Evolutionary conservation across 345 rosid genomes (phyloP).

Genomic region (Acer saccharum): DNA sequence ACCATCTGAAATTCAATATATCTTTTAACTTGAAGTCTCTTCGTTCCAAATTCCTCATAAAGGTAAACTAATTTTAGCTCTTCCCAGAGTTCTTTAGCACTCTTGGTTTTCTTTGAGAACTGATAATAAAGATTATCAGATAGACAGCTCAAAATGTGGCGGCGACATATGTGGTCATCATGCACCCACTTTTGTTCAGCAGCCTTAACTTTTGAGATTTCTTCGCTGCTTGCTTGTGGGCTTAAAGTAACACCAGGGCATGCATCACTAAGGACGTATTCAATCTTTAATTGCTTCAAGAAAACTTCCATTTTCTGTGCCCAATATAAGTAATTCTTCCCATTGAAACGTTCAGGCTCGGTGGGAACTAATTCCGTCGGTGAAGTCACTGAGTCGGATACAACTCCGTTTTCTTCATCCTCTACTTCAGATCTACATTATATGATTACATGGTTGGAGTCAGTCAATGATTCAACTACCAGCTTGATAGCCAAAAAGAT

Average conservation of each 20-base stretch:
- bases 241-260: slow-evolving; percentile 36
- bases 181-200: slow-evolving; percentile 51
- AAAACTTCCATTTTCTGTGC: slow-evolving; percentile 59
- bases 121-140: slow-evolving; percentile 65
- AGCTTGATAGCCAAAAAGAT: slow-evolving; percentile 3
- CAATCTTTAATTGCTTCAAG: slow-evolving; percentile 65
- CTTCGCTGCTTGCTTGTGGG: slow-evolving; percentile 35
- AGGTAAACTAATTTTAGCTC: slow-evolving; percentile 70
- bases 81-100: slow-evolving; percentile 85
- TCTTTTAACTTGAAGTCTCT: slow-evolving; percentile 67
- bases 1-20: slow-evolving; percentile 75
- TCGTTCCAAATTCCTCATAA: slow-evolving; percentile 57
- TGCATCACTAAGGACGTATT: slow-evolving; percentile 63
- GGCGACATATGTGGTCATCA: slow-evolving; percentile 71
- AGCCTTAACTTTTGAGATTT: slow-evolving; percentile 37
- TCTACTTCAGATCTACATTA: slow-evolving; percentile 37
- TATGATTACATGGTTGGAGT: slow-evolving; percentile 23
- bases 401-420: slow-evolving; percentile 29
- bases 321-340: slow-evolving; percentile 70
- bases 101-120: slow-evolving; percentile 49
- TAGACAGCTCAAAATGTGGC: slow-evolving; percentile 60
- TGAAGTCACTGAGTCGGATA: slow-evolving; percentile 32
- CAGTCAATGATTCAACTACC: slow-evolving; percentile 21
- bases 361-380: slow-evolving; percentile 35
- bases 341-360: slow-evolving; percentile 65